Base-by-base conservation (phyloP, 176 grass and related monocot genomes). In the Avena sativa region DNA sequence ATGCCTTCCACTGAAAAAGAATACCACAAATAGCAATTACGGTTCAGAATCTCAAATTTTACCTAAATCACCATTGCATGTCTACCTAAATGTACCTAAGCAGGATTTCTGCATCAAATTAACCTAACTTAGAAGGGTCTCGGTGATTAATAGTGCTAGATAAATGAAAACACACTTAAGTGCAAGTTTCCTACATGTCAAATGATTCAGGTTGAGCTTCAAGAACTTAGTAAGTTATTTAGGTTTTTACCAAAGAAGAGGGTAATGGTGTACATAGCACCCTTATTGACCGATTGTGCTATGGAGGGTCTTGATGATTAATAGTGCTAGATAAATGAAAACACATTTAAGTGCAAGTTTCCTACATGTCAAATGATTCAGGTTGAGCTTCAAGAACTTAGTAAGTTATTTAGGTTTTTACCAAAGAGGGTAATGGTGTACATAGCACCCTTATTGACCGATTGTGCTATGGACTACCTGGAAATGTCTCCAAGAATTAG, bases 1-100 rank as follows among this genome's bases (percentile, higher is more conserved):
- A 91, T 98, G 97, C 66, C 97, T 93, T 86, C 97, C 94, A 62
- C 97, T 98, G 82, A 71, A 93, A 91, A 91, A 84, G 34, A 70
- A 91, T 16, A 78, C 46, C 28, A 89, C 17, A 83, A 89, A 63
- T 38, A 19, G 85, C 71, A 67, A 81, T 19, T 64, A 77, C 28
- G 8, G 10, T 75, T 68, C 38, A 1, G 40, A 68, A 63, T 73
- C 5, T 79, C 21, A 87, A 75, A 84, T 80, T 49, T 81, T 9
- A 76, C n/a, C 17, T 73, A 80, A 84, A 56, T 10, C n/a, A 79
- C 9, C 40, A 43, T 43, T 84, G 32, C 19, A 65, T 79, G 21
- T 51, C 5, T 65, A 71, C 47, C 16, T 59, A 74, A 49, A 67
- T 40, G 68, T 40, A 68, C 57, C 58, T 74, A 19, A 84, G 67